Conservation (phyloP, 1,284 basidiomycete genomes). For the Ganoderma leucocontextum region DNA sequence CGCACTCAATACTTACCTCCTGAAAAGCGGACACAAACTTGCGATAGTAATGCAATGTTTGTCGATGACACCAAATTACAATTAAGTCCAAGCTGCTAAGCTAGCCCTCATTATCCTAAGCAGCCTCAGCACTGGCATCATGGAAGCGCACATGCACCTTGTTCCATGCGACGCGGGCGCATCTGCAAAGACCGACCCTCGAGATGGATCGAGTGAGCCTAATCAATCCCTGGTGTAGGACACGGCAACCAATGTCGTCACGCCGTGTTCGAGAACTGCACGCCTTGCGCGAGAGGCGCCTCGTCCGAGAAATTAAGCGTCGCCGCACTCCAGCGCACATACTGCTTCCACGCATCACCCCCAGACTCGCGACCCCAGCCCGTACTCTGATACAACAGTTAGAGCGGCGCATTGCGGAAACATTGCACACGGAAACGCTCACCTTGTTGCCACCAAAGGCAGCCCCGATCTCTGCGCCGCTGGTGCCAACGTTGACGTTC, state of each 20-base stretch:
- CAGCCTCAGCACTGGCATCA: not conserved
- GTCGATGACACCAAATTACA: not conserved
- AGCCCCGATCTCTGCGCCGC: slow-evolving; percentile 92
- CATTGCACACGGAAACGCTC: slow-evolving; percentile 10
- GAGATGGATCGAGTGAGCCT: not conserved
- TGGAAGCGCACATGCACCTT: not conserved
- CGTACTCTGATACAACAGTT: slow-evolving; percentile 62
- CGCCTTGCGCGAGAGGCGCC: slow-evolving; percentile 92
- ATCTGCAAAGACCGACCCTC: not conserved
- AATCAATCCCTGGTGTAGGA: not conserved
- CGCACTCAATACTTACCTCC: too few species aligned
- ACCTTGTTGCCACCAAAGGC: slow-evolving; percentile 96
- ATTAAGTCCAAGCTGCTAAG: not conserved
- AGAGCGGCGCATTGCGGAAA: not conserved
- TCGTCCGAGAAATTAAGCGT: slow-evolving; percentile 93
- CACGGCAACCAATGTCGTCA: slow-evolving; percentile 19
- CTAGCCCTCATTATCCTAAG: not conserved
- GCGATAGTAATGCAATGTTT: not conserved
- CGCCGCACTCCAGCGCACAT: slow-evolving; percentile 88
- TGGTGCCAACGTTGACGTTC: slow-evolving; percentile 93
- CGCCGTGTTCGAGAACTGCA: slow-evolving; percentile 66
- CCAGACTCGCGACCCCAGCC: slow-evolving; percentile 97
- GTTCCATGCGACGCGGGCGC: not conserved
- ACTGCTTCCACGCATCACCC: slow-evolving; percentile 97
- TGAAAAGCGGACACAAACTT: not conserved